These are phyloP conservation scores for Gigaspora rosea DNA, from an alignment of 192 early-diverging fungal genomes.

Conservation along the genomic window DNA sequence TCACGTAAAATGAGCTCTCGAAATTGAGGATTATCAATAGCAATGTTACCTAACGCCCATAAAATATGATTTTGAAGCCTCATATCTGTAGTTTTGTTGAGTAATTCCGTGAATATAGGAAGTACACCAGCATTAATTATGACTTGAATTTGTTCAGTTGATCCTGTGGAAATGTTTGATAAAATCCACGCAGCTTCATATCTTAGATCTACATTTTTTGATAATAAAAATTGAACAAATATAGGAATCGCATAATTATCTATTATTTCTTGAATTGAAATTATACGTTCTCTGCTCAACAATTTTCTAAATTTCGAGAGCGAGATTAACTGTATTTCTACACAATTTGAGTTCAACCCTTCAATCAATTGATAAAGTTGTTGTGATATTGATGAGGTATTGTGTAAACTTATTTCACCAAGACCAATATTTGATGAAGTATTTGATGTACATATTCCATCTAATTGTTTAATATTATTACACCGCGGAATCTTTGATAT, in stretches of 20 bases:
- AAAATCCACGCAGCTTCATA: conserved; percentile 61
- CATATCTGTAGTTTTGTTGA: conserved; percentile 34
- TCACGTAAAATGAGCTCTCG: conserved; percentile 48
- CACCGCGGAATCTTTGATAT: neutral
- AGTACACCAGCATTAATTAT: conserved; percentile 52
- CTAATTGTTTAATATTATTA: neutral
- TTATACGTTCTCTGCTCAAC: conserved; percentile 51
- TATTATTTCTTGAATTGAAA: conserved; percentile 56
- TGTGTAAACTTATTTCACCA: neutral
- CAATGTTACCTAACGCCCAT: conserved; percentile 59
- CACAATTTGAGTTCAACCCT: conserved; percentile 42
- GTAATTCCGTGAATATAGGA: conserved; percentile 47
- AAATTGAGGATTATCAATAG: conserved; percentile 45
- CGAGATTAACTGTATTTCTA: conserved; percentile 48
- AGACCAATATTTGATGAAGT: neutral
- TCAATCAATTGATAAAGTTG: conserved; percentile 34
- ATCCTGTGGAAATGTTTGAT: conserved; percentile 54
- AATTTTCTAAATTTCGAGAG: conserved; percentile 51
- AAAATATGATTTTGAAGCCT: conserved; percentile 52
- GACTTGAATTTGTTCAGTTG: conserved; percentile 46
- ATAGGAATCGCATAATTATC: conserved; percentile 47
- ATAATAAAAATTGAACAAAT: conserved; percentile 54
- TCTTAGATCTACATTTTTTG: conserved; percentile 41
- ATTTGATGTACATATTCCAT: conserved; percentile 18
- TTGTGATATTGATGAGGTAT: conserved; percentile 5